phyloP scores from a whole-genome alignment of 352 stramenopile species.

The Blastocystis sp. region DNA sequence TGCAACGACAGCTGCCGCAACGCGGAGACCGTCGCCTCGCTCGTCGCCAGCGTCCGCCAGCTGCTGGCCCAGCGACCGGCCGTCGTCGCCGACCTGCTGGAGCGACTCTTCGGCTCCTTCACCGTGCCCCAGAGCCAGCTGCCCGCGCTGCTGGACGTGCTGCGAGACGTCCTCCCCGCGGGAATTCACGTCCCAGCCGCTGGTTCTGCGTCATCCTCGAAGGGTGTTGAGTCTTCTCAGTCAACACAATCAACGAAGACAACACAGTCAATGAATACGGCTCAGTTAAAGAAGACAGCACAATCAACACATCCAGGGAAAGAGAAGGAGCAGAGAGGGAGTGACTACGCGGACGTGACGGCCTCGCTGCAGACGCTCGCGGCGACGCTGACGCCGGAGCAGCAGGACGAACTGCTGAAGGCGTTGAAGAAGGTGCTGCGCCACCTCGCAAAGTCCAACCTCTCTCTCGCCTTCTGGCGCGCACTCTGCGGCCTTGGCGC shows the following conservation, averaged over 20 bases:
- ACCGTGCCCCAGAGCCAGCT: not conserved
- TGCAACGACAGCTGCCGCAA: conserved; percentile 31
- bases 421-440: not conserved
- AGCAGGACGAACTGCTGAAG: not conserved
- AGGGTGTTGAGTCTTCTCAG: not conserved
- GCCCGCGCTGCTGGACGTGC: not conserved
- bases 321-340: too few species aligned
- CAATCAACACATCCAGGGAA: too few species aligned
- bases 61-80: not conserved
- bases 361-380: not conserved
- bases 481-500: not conserved
- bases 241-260: too few species aligned
- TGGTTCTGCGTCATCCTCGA: not conserved
- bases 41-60: not conserved
- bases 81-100: not conserved
- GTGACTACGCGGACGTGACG: too few species aligned
- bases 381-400: not conserved
- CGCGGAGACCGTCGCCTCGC: conserved; percentile 2
- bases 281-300: too few species aligned
- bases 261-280: too few species aligned
- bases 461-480: not conserved
- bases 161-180: not conserved
- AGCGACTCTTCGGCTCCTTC: conserved; percentile 10
- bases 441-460: not conserved
- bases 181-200: not conserved